These are phyloP conservation scores for Vanderwaltozyma verrucispora DNA, from an alignment of 805 yeast species.

Conservation along the genomic window DNA sequence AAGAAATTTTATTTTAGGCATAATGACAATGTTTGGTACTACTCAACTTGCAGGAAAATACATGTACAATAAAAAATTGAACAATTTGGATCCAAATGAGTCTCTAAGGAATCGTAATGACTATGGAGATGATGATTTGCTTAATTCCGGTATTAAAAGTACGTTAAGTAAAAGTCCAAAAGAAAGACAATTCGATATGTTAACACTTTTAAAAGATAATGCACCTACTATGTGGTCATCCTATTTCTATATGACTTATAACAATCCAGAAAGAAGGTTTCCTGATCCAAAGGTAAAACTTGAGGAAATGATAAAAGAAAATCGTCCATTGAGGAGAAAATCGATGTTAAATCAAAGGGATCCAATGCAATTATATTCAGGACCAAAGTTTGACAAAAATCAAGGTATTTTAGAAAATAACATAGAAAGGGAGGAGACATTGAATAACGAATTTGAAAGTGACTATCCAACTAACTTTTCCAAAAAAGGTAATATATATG, in stretches of 20 bases:
- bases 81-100: slow-evolving; percentile 13
- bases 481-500: no score
- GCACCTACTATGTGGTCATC: slow-evolving; percentile 36
- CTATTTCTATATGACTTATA: slow-evolving; percentile 42
- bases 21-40: slow-evolving; percentile 30
- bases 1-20: slow-evolving; percentile 33
- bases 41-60: slow-evolving; percentile 25
- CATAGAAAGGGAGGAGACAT: no score
- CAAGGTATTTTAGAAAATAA: slow-evolving; percentile 9
- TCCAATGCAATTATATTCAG: slow-evolving; percentile 29
- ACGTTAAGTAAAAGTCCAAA: no score
- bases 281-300: slow-evolving; percentile 43
- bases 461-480: no score
- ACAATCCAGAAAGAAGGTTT: slow-evolving; percentile 41
- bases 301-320: slow-evolving; percentile 18
- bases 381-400: slow-evolving; percentile 8
- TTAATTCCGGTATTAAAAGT: no score
- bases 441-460: no score
- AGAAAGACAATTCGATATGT: slow-evolving; percentile 26
- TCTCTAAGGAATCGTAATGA: slow-evolving; percentile 15
- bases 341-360: slow-evolving; percentile 28
- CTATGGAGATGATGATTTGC: slow-evolving; percentile 11
- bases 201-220: slow-evolving; percentile 25
- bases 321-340: slow-evolving; percentile 1
- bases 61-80: slow-evolving; percentile 27